These are phyloP conservation scores for Eucalyptus brandiana DNA, from an alignment of 345 rosid genomes.

Conservation along the genomic window DNA sequence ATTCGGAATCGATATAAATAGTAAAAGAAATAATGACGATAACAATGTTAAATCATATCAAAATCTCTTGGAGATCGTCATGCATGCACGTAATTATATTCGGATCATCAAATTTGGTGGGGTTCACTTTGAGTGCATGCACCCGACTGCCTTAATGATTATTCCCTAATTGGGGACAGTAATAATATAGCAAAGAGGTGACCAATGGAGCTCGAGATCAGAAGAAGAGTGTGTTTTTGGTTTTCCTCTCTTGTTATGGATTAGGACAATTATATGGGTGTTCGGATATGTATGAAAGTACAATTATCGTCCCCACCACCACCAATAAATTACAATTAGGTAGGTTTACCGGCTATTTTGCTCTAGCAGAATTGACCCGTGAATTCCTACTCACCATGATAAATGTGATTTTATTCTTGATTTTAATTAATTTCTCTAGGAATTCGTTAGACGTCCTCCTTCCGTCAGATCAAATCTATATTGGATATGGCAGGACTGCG, in stretches of 20 bases:
- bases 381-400: not conserved
- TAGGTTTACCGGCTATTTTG: not conserved
- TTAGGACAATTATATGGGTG: not conserved
- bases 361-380: not conserved
- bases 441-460: not conserved
- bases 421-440: not conserved
- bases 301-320: not conserved
- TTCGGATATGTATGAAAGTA: not conserved
- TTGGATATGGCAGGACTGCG: not conserved
- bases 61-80: not conserved
- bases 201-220: not conserved
- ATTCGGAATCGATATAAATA: not conserved
- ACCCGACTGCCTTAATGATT: not conserved
- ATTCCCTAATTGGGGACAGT: not conserved
- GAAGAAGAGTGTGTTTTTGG: not conserved
- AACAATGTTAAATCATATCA: not conserved
- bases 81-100: not conserved
- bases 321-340: not conserved
- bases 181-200: not conserved
- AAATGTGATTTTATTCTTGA: not conserved
- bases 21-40: not conserved
- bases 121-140: not conserved
- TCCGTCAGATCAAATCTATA: not conserved
- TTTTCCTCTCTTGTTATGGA: not conserved
- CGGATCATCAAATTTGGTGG: not conserved